Base-by-base conservation (phyloP, 2,329 filamentous ascomycete genomes). In the Biscogniauxia marginata region DNA sequence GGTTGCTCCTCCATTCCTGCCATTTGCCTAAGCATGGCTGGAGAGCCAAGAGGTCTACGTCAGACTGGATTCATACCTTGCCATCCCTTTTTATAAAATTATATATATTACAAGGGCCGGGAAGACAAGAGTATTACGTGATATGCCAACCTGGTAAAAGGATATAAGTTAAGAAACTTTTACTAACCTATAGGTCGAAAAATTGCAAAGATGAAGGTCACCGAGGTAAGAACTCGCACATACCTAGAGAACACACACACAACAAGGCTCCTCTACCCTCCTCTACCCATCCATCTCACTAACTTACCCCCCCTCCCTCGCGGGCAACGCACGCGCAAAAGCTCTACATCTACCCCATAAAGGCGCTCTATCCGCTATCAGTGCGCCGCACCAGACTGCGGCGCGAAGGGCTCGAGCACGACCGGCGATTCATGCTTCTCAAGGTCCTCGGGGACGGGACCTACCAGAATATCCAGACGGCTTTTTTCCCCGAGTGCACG, bases 301-400 rank as follows among this genome's bases (percentile, higher is more conserved):
- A 47, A 19, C 54, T 47, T 44, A 30, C 25, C 52, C 20, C 49
- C 49, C 19, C 43, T 49, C 25, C 19, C 46, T 30, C 44, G 21
- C 54, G 23, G 18, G 9, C 51, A 20, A 50, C 11, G 22, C 20
- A 20, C 45, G 16, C 52, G 63, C 54, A 58, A 53, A 34, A 87
- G 83, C 78, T 91, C 34, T 89, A 86, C 71, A 79, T 88, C 49
- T 90, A 91, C 70, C 88, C 89, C 45, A 86, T 91, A 73, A 91
- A 91, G 69, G 86, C 81, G 7, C 79, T 91, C n/a, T 83, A 85
- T 34, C 83, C 82, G 50, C 81, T 87, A 53, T 71, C 77, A 18
- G 73, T 91, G 25, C 57, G 75, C 4, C 71, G 74, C 0, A 79
- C 85, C 3, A 71, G 73, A n/a, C 71, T 90, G 48, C 82, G 81